phyloP scores from a whole-genome alignment of 2,329 filamentous ascomycete genomes.

The Verticillium nubilum region DNA sequence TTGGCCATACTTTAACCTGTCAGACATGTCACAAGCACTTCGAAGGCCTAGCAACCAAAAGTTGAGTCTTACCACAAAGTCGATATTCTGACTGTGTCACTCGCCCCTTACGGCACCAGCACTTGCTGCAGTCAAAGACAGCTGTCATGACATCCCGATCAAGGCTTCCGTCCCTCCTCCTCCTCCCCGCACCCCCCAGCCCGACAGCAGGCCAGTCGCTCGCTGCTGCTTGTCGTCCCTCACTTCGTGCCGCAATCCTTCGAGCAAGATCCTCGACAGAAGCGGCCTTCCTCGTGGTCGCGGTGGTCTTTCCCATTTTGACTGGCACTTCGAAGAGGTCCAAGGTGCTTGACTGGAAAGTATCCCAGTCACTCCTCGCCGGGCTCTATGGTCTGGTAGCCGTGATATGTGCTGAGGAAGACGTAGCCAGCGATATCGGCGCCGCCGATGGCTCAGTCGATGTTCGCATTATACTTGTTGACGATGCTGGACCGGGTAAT shows the following conservation, averaged over 20 bases:
- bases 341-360: constrained; percentile 55
- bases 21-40: no score
- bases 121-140: no score
- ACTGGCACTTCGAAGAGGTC: constrained; percentile 40
- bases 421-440: constrained; percentile 52
- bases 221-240: constrained; percentile 53
- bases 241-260: constrained; percentile 49
- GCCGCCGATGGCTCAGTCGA: constrained; percentile 64
- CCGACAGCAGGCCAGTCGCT: constrained; percentile 46
- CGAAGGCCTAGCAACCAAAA: no score
- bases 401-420: constrained; percentile 59
- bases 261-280: constrained; percentile 34
- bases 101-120: no score
- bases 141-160: background rate
- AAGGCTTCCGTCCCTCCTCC: constrained; percentile 45
- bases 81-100: no score
- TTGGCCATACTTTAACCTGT: no score
- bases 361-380: constrained; percentile 70
- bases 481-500: constrained; percentile 43
- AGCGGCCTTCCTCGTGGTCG: constrained; percentile 42
- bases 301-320: constrained; percentile 59
- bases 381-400: constrained; percentile 74
- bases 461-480: constrained; percentile 66
- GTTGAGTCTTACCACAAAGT: no score
- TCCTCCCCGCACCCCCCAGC: constrained; percentile 58